Base-by-base conservation (phyloP, 2,329 filamentous ascomycete species). In the Xylaria sp. region DNA sequence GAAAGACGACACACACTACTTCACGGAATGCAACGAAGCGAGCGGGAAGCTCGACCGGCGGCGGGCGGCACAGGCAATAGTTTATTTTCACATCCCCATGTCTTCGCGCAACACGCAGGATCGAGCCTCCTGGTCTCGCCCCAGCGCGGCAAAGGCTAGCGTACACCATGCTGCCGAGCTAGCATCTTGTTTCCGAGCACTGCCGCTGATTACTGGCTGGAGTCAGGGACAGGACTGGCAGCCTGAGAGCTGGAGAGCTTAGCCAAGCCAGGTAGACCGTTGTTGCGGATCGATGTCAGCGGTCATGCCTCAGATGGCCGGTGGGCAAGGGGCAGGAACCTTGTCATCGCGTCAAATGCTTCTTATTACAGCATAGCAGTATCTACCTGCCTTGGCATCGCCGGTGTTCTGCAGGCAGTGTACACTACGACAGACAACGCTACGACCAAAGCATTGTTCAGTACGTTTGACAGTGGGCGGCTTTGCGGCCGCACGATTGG, bases 21-120 rank as follows among this genome's bases (percentile, higher is more conserved):
- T 58, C 23, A 49, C 54, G 56, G 39, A 55, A 59, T 36, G 57
- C 64, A 60, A 60, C 48, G 18, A 57, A 67, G 64, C 55, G 49
- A 55, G 54, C 59, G 58, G 64, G 56, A 66, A 62, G 49, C 60
- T 67, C 49, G n/a, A 64, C 18, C 39, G 33, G 61, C 36, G 41
- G 41, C 41, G 41, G 41, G 54, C 63, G 55, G 60, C 60, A 60
- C n/a, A 52, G 49, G 20, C 64, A 61, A 57, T 61, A 64, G 67
- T 61, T 67, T 69, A 69, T 67, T 69, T 52, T 56, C 56, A 69
- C 54, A n/a, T 69, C 39, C 60, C 64, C 10, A 59, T 64, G 49
- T 61, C 59, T 51, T 61, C 7, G 31, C 31, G 39, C 41, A 62
- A 36, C 62, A 31, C 25, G 67, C 49, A 69, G 64, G 67, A 69